Conservation (phyloP, 345 rosid genomes). For the Corchorus capsularis region DNA sequence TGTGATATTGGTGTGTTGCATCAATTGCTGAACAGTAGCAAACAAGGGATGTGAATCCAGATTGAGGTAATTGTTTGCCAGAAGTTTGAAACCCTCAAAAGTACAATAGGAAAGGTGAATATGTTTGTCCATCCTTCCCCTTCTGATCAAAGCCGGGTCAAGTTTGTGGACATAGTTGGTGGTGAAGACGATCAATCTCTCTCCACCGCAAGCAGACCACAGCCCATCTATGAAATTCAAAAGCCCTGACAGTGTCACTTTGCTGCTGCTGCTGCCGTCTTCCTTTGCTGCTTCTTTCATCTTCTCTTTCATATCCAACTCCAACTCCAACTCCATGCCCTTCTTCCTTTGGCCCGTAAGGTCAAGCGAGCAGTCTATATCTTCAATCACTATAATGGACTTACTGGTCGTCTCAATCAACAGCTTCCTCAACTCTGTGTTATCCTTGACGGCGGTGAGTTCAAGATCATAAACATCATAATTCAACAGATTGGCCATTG, state of each 20-base stretch:
- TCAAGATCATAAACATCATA: constrained; percentile 49
- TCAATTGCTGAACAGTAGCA: constrained; percentile 10
- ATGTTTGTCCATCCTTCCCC: constrained; percentile 55
- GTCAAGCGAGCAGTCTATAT: constrained; percentile 47
- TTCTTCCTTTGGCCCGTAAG: constrained; percentile 38
- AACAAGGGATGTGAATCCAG: constrained; percentile 38
- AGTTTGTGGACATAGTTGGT: constrained; percentile 43
- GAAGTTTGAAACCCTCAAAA: constrained; percentile 44
- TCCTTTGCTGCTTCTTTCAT: constrained; percentile 4
- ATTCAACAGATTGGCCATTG: constrained; percentile 45
- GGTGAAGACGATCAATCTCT: constrained; percentile 42
- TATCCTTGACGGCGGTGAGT: constrained; percentile 38
- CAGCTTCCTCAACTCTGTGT: constrained; percentile 41
- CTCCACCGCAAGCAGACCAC: constrained; percentile 53
- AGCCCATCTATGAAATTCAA: constrained; percentile 50
- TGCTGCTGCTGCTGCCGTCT: constrained; percentile 19
- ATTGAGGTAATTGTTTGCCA: constrained; percentile 40
- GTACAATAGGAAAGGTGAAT: constrained; percentile 44
- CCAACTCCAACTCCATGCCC: background rate
- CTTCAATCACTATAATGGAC: constrained; percentile 50
- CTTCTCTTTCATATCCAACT: constrained; percentile 2
- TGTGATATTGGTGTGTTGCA: constrained; percentile 36
- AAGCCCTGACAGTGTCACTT: constrained; percentile 47
- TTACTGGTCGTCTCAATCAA: constrained; percentile 43
- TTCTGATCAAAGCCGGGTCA: constrained; percentile 48